phyloP scores from a whole-genome alignment of 192 early-diverging fungal genomes.

The Pilaira anomala region DNA sequence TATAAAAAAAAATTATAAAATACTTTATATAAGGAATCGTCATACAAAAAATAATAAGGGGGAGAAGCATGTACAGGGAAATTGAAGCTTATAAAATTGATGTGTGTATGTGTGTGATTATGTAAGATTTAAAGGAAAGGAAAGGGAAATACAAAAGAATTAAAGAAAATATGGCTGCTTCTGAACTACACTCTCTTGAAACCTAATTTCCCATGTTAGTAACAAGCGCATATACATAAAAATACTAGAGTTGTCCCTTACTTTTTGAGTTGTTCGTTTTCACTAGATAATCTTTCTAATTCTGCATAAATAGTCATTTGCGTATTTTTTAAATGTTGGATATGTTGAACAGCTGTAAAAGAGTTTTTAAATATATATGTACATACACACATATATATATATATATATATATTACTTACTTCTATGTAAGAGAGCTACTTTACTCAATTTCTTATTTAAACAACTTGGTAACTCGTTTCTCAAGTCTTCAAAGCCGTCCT shows the following conservation, averaged over 20 bases:
- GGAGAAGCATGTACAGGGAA: neutral
- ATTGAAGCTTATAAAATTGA: neutral
- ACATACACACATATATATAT: neutral
- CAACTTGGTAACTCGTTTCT: constrained; percentile 34
- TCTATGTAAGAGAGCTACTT: constrained; percentile 34
- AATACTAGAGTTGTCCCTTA: neutral
- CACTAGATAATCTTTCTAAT: constrained; percentile 28
- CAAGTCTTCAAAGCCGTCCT: constrained; percentile 41
- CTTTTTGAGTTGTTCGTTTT: constrained; percentile 34
- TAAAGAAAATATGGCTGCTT: constrained; percentile 18
- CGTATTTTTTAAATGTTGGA: constrained; percentile 36
- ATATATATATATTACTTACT: constrained; percentile 16
- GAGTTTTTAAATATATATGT: neutral
- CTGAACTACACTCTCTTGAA: constrained; percentile 30
- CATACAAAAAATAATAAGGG: constrained; percentile 3
- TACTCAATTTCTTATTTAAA: constrained; percentile 39
- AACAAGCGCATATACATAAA: neutral
- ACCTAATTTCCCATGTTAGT: constrained; percentile 1
- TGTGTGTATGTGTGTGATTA: constrained; percentile 17
- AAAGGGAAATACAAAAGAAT: neutral
- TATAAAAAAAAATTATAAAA: constrained; percentile 4
- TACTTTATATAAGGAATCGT: neutral
- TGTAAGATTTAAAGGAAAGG: constrained; percentile 5
- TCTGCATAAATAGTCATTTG: constrained; percentile 29
- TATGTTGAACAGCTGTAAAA: constrained; percentile 38